Evolutionary conservation across 2,329 filamentous ascomycete species (phyloP), one percentile per base, ranked within the genome.

Genomic region (Didymella glomerata): DNA sequence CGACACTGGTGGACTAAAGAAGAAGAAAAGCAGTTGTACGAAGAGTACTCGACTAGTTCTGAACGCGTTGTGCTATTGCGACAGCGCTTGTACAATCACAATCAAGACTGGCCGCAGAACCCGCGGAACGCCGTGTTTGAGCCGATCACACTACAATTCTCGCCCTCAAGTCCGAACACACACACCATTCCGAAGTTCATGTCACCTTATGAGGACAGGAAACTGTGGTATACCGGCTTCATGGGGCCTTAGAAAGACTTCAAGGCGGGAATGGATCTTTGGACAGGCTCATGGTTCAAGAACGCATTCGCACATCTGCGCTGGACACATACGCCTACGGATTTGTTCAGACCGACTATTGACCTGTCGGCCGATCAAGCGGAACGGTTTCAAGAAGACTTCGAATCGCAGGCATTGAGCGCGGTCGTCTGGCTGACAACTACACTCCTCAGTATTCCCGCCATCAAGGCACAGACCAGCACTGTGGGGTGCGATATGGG

Each of bases 141-240:
- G 6, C 41, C 56, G 3, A 38, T 59, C n/a, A 27, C 50, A 4
- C 6, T 54, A 6, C 20, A 20, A 7, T 22, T 42, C 20, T 22
- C 34, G 8, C 27, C 18, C 6, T 34, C 41, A 8, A 25, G 14
- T 24, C 8, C 11, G 10, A 24, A 20, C n/a, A 25, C 30, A 18
- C 13, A 20, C 2, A 34, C 30, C 27, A 11, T 20, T 11, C 41
- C 32, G 3, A 27, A 50, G 42, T 59, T 59, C 41, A 38, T 10
- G 14, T 51, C 56, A 11, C 40, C 50, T 11, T 50, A 54, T 28
- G 20, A 27, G 9, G 56, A 54, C 10, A 59, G 18, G 9, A 40
- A 54, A 16, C 16, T 60, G 6, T 69, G 62, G 67, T 69, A 64
- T 34, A 50, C 59, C 4, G 67, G 62, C 6, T 68, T 67, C 42